Base-by-base conservation (phyloP, 768 basidiomycete species). In the Kockovaella imperatae region DNA sequence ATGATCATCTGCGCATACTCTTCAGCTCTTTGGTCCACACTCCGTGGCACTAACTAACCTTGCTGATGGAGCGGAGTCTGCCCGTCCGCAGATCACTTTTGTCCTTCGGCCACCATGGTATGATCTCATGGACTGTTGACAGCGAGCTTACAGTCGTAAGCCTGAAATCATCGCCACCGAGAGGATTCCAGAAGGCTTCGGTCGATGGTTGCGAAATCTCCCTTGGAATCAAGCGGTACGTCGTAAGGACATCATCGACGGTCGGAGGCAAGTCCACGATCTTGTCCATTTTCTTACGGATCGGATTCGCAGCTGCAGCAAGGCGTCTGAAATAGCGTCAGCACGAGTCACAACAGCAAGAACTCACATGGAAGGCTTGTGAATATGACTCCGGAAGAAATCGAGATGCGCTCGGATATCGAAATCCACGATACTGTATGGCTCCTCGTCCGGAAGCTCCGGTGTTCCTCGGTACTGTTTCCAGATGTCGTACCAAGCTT, bases 361-460 rank as follows among this genome's bases (percentile, higher is more conserved):
- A 29, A 78, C 87, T 72, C 61, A 91, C 90, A 95, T 58, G 1
- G 83, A 80, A 65, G 81, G 83, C 72, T 95, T 95, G 65, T 91
- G 86, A 25, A 95, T 75, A 59, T 87, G 78, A 8, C 76, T 76
- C 34, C 91, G 78, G 44, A 96, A 75, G 61, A 88, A 88, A 54
- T 82, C 79, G 25, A 95, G 66, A 60, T 91, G 88, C n/a, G 77
- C 76, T 24, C 81, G 73, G n/a, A 95, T 70, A 64, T 87, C 79
- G 60, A 95, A 93, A 38, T 87, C 78, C 5, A 77, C 78, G 17
- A 80, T 73, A 68, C 82, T 84, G 31, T 73, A 63, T 3, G 79
- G 80, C 56, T 87, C 76, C 4, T 79, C 77, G 62, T 95, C 90
- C 0, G 80, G 82, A 20, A 95, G 76, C 34, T 75, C 74, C 3